Evolutionary conservation across 2,329 filamentous ascomycete species (phyloP).

Genomic region (Aureobasidium sp.): DNA sequence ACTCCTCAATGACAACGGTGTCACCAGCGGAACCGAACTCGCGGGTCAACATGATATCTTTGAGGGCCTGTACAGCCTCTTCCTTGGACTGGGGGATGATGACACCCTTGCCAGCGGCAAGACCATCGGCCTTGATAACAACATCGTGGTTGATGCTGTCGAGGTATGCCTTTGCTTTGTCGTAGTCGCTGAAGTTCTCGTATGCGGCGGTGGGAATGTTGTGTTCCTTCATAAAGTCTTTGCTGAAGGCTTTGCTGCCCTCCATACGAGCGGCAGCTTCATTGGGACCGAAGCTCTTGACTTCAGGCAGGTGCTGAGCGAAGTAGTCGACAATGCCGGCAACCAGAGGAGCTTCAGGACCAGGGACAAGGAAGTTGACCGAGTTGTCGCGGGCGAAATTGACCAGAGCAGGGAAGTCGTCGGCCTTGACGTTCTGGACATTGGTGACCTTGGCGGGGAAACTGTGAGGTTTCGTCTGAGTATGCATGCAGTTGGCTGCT

Average conservation of each 20-base stretch:
- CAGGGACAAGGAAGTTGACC: conserved; percentile 79
- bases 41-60: conserved; percentile 82
- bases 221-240: conserved; percentile 94
- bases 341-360: conserved; percentile 89
- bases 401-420: conserved; percentile 73
- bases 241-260: conserved; percentile 93
- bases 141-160: conserved; percentile 63
- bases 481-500: not conserved
- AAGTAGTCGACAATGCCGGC: conserved; percentile 85
- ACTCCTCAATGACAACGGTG: conserved; percentile 94
- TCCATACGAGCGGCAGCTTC: conserved; percentile 83
- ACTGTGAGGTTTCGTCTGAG: conserved; percentile 17
- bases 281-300: conserved; percentile 79
- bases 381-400: conserved; percentile 64
- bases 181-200: conserved; percentile 61
- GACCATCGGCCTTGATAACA: conserved; percentile 88
- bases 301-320: conserved; percentile 41
- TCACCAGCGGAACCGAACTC: conserved; percentile 82
- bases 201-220: conserved; percentile 87
- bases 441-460: conserved; percentile 46
- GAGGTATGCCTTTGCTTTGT: conserved; percentile 53
- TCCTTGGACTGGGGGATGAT: conserved; percentile 76
- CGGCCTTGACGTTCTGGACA: conserved; percentile 58
- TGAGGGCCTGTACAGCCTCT: conserved; percentile 74
- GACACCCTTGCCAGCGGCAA: conserved; percentile 93